Evolutionary conservation across 2,329 filamentous ascomycete species (phyloP).

Genomic region (Pezicula rhizophila): DNA sequence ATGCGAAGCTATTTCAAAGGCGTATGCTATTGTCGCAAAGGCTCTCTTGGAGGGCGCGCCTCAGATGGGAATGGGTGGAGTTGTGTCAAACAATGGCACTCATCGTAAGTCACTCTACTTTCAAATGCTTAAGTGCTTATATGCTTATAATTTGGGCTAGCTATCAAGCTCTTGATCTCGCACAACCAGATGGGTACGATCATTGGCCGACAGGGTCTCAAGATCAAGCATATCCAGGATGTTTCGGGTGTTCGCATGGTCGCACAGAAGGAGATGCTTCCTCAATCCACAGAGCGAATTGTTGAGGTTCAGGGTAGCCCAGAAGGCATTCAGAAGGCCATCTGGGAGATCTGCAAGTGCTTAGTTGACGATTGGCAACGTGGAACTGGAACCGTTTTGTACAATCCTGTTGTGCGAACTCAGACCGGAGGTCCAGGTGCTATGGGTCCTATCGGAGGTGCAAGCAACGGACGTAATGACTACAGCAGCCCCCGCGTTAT

Average conservation of each 20-base stretch:
- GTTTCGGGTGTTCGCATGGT: slow-evolving; percentile 97
- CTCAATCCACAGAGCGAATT: slow-evolving; percentile 95
- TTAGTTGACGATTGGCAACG: slow-evolving; percentile 97
- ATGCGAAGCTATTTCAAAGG: slow-evolving; percentile 81
- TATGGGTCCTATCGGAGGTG: slow-evolving; percentile 39
- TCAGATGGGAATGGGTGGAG: slow-evolving; percentile 90
- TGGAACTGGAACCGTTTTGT: slow-evolving; percentile 92
- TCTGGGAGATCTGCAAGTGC: slow-evolving; percentile 99
- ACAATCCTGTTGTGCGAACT: slow-evolving; percentile 91
- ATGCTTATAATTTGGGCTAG: slow-evolving; percentile 41
- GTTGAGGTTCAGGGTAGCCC: slow-evolving; percentile 95
- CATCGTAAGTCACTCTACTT: slow-evolving; percentile 66
- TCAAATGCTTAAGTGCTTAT: not conserved
- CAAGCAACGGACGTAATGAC: slow-evolving; percentile 41
- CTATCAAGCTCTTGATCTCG: slow-evolving; percentile 95
- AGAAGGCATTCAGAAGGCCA: slow-evolving; percentile 88
- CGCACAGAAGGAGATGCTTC: slow-evolving; percentile 98
- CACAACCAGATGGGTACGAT: slow-evolving; percentile 99
- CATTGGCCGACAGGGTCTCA: slow-evolving; percentile 90
- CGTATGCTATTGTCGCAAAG: slow-evolving; percentile 89
- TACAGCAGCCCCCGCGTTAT: slow-evolving; percentile 66
- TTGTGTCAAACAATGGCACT: slow-evolving; percentile 80
- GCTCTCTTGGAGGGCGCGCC: slow-evolving; percentile 89
- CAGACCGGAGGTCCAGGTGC: slow-evolving; percentile 47
- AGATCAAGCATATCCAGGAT: slow-evolving; percentile 99